phyloP scores from a whole-genome alignment of 768 basidiomycete species.

The Filobasidium wieringae region DNA sequence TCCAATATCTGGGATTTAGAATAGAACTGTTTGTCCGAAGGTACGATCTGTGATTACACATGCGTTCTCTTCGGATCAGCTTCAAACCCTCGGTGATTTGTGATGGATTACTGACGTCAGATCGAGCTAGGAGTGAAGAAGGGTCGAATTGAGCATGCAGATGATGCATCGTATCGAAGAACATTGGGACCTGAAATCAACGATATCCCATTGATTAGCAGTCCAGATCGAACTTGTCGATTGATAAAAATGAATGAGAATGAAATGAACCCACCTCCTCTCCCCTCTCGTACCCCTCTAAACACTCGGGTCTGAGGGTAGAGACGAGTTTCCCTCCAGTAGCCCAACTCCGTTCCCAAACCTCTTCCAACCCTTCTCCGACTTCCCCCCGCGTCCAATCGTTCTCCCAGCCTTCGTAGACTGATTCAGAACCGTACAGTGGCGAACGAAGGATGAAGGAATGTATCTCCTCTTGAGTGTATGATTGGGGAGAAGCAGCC shows the following conservation, averaged over 20 bases:
- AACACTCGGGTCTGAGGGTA: conserved; percentile 26
- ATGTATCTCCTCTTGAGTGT: conserved; percentile 30
- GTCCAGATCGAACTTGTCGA: background rate
- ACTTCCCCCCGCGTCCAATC: conserved; percentile 38
- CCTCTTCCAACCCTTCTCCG: conserved; percentile 37
- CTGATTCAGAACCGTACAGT: conserved; percentile 21
- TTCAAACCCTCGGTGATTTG: background rate
- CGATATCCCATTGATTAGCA: background rate
- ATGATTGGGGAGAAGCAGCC: conserved; percentile 15
- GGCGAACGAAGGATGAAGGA: conserved; percentile 25
- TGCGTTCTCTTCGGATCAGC: background rate
- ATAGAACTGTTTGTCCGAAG: conserved; percentile 32
- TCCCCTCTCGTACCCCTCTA: conserved; percentile 9
- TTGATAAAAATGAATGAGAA: background rate
- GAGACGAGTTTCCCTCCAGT: conserved; percentile 29
- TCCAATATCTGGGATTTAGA: conserved; percentile 24
- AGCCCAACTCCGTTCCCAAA: conserved; percentile 35
- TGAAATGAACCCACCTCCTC: conserved; percentile 16
- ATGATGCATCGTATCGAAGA: conserved; percentile 38
- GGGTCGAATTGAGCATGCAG: conserved; percentile 22
- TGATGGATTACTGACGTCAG: conserved; percentile 26
- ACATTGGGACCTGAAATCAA: conserved; percentile 24
- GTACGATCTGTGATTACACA: conserved; percentile 25
- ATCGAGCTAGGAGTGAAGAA: conserved; percentile 22
- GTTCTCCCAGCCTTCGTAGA: conserved; percentile 21